Evolutionary conservation across 306 rosid species (phyloP).

Genomic region (Betula pendula): DNA sequence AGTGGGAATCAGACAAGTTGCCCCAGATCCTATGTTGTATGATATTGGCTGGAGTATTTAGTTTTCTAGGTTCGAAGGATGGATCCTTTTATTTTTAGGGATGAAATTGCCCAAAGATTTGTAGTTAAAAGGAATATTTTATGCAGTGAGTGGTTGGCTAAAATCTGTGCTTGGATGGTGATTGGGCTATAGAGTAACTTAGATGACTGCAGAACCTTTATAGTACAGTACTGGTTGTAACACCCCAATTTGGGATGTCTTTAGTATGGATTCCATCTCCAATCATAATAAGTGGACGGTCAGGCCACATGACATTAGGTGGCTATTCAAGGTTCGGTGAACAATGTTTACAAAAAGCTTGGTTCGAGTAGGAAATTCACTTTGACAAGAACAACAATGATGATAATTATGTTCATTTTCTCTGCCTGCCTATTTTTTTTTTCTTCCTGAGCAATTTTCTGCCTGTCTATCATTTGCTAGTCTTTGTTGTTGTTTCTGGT

Average conservation of each 20-base stretch:
- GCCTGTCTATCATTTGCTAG: no score
- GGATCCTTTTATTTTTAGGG: not conserved
- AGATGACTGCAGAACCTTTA: not conserved
- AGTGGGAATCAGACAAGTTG: slow-evolving; percentile 2
- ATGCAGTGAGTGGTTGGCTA: not conserved
- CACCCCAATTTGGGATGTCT: not conserved
- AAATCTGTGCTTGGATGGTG: not conserved
- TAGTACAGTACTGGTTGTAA: not conserved
- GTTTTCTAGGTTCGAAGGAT: not conserved
- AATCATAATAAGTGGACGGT: not conserved
- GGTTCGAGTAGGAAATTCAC: not conserved
- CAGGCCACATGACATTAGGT: not conserved
- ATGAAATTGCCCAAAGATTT: not conserved
- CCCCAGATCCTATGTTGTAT: not conserved
- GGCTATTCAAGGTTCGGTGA: not conserved
- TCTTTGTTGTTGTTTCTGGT: no score
- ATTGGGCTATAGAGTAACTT: not conserved
- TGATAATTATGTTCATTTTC: no score
- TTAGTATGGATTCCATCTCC: not conserved
- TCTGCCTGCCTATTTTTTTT: no score
- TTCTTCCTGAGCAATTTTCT: no score
- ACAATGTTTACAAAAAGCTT: not conserved
- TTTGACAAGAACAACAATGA: no score
- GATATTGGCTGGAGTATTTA: not conserved
- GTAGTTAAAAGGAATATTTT: not conserved